Evolutionary conservation across 2,329 filamentous ascomycete genomes (phyloP), one percentile per base, ranked within the genome.

Genomic region (Dothiorella sarmentorum): DNA sequence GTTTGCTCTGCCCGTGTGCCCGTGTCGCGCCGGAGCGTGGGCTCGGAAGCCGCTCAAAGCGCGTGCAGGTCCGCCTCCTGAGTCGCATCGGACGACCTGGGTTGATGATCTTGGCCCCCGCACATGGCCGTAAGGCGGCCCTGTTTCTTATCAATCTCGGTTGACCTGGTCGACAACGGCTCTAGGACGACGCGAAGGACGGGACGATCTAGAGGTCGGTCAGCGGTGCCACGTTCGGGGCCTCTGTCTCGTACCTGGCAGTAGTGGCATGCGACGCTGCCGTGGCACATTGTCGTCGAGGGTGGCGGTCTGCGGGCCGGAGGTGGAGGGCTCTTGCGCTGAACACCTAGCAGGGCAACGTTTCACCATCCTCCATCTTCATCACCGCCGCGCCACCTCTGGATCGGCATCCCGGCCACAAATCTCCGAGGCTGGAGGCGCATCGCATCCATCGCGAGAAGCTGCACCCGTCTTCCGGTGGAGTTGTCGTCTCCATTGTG

Each of bases 271-370:
- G 49, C 49, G 49, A 40, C 49, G 49, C 49, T 53, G 49, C 49
- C 49, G 49, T 53, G 49, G 20, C 49, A 53, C 49, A 40, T 40
- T 53, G 47, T 18, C 47, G 22, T 33, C 27, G 20, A n/a, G 37
- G n/a, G 33, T 53, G 49, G 49, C 49, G 49, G 49, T 53, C 49
- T 27, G 49, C 49, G 49, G 49, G 49, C 49, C 49, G 49, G 13
- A 6, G 49, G 15, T 5, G 20, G n/a, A n/a, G n/a, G n/a, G n/a
- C n/a, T n/a, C n/a, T n/a, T n/a, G n/a, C n/a, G n/a, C n/a, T n/a
- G n/a, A n/a, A n/a, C n/a, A n/a, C n/a, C n/a, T n/a, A n/a, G 49
- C 49, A 53, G 49, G 49, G 49, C 22, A 35, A n/a, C 29, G 49
- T 53, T 53, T 53, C 49, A 53, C 49, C 49, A 53, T 38, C 33